Evolutionary conservation across 306 rosid species (phyloP).

Genomic region (Abrus pulchellus): DNA sequence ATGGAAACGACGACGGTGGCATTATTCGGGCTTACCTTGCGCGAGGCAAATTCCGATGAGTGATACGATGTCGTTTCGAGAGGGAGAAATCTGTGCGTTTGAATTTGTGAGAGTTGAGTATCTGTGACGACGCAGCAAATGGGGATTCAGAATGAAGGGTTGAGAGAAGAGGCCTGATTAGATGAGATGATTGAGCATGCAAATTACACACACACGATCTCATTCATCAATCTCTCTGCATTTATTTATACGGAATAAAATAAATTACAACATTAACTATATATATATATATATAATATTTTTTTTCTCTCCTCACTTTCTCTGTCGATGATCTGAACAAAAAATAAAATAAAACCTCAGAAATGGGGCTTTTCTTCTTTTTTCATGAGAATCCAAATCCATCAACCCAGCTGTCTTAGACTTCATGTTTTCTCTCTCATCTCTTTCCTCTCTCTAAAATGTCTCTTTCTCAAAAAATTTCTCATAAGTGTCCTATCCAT

Average conservation of each 20-base stretch:
- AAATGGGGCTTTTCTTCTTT: conserved; percentile 14
- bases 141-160: conserved; percentile 48
- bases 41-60: conserved; percentile 4
- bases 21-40: conserved; percentile 56
- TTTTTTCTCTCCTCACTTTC: conserved; percentile 35
- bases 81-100: conserved; percentile 27
- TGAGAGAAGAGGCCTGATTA: not conserved
- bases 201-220: conserved; percentile 50
- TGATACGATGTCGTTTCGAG: conserved; percentile 19
- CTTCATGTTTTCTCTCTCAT: conserved; percentile 1
- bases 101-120: conserved; percentile 37
- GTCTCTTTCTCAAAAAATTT: conserved; percentile 35
- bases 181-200: conserved; percentile 39
- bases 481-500: too few relatives aligned
- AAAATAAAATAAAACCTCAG: conserved; percentile 26
- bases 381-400: conserved; percentile 50
- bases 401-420: conserved; percentile 53
- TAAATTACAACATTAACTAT: conserved; percentile 27
- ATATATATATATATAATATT: not conserved
- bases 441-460: conserved; percentile 22
- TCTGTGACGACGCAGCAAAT: conserved; percentile 43
- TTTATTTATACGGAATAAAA: conserved; percentile 35
- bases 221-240: conserved; percentile 44
- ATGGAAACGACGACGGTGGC: conserved; percentile 52
- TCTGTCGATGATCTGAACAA: conserved; percentile 49